Evolutionary conservation across 768 basidiomycete genomes (phyloP), one percentile per base, ranked within the genome.

Genomic region (Mycena rebaudengoi): DNA sequence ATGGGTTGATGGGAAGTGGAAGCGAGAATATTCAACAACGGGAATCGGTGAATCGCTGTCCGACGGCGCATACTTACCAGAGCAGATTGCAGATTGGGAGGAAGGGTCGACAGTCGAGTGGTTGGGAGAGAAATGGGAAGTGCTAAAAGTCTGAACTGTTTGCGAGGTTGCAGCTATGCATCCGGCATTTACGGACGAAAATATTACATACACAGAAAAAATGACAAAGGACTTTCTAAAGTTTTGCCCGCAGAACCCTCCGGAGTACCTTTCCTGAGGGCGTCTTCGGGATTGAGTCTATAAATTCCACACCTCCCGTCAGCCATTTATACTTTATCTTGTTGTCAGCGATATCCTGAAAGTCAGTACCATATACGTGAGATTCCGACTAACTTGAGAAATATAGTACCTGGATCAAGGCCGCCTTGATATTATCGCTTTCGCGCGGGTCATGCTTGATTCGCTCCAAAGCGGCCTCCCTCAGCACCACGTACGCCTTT

Each of bases 401-500:
- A n/a, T n/a, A n/a, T n/a, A n/a, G n/a, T n/a, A n/a, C n/a, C n/a
- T n/a, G n/a, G n/a, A n/a, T n/a, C n/a, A n/a, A n/a, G n/a, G n/a
- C n/a, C n/a, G n/a, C n/a, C n/a, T n/a, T n/a, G n/a, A n/a, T n/a
- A n/a, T n/a, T n/a, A n/a, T n/a, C n/a, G n/a, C n/a, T n/a, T n/a
- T n/a, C n/a, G n/a, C n/a, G n/a, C n/a, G n/a, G n/a, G n/a, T n/a
- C n/a, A n/a, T n/a, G n/a, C n/a, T n/a, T n/a, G n/a, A 58, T 25
- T 30, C 76, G 74, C 51, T 65, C 68, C 39, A 66, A 58, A 4
- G 83, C 77, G 5, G 74, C 69, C 4, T 74, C 69, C 30, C 72
- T 70, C n/a, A 80, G 74, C 16, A 80, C 80, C 20, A 85, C 77
- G 69, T 82, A 85, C 5, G 85, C 83, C 18, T 84, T 65, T 1